Evolutionary conservation across 78 protist genomes (phyloP).

Genomic region (Planoprotostelium fungivorum): DNA sequence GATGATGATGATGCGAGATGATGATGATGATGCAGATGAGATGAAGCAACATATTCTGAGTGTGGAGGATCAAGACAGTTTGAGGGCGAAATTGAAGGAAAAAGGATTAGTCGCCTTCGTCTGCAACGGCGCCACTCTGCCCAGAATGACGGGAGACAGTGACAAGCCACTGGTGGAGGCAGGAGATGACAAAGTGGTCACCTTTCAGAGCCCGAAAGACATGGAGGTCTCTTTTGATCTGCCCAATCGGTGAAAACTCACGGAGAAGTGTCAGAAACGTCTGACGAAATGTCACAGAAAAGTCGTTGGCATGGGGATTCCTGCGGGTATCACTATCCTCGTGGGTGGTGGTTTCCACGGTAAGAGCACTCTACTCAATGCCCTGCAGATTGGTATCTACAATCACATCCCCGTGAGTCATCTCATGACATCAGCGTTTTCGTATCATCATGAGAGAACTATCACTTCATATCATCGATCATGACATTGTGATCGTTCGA

Average conservation of each 20-base stretch:
- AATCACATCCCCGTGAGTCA: slow-evolving; percentile 17
- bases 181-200: neutral
- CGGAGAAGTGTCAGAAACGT: no score
- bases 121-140: slow-evolving; percentile 52
- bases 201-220: slow-evolving; percentile 18
- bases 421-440: no score
- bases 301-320: slow-evolving; percentile 62
- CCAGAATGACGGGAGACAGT: slow-evolving; percentile 31
- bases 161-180: slow-evolving; percentile 22
- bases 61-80: slow-evolving; percentile 33
- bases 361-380: slow-evolving; percentile 64
- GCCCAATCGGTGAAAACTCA: slow-evolving; percentile 1
- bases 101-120: slow-evolving; percentile 48
- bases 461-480: no score
- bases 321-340: slow-evolving; percentile 38
- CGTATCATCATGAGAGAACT: no score
- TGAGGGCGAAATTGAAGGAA: slow-evolving; percentile 4
- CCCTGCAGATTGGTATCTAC: slow-evolving; percentile 56
- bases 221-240: slow-evolving; percentile 10
- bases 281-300: no score
- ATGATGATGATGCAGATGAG: no score
- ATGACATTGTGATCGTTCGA: no score
- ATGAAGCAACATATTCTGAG: slow-evolving; percentile 7
- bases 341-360: slow-evolving; percentile 78
- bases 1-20: no score